These are phyloP conservation scores for Stachybotrys elegans DNA, from an alignment of 2,329 filamentous ascomycete genomes.

Conservation along the genomic window DNA sequence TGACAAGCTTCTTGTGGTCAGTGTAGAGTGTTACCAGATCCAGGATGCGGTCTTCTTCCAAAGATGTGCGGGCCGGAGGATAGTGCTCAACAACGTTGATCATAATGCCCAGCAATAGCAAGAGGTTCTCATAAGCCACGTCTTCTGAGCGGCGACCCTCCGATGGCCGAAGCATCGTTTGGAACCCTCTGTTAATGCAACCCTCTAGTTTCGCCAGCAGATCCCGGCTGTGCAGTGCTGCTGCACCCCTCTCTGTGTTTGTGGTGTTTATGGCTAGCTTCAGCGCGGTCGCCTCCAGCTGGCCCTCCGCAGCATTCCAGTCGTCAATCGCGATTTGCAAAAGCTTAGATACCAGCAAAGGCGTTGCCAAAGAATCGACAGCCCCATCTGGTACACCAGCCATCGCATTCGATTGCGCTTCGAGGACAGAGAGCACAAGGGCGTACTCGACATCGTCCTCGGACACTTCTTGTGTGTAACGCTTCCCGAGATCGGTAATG, in stretches of 20 bases:
- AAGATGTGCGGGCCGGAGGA: slow-evolving; percentile 47
- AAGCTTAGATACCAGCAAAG: slow-evolving; percentile 24
- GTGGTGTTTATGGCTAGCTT: slow-evolving; percentile 78
- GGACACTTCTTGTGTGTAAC: slow-evolving; percentile 12
- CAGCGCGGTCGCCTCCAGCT: slow-evolving; percentile 22
- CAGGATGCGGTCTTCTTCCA: slow-evolving; percentile 42
- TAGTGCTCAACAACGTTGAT: slow-evolving; percentile 87
- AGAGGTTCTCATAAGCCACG: slow-evolving; percentile 60
- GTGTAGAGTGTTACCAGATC: slow-evolving; percentile 61
- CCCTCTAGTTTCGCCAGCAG: slow-evolving; percentile 45
- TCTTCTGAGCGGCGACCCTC: slow-evolving; percentile 42
- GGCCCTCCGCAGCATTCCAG: slow-evolving; percentile 22
- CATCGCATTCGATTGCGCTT: slow-evolving; percentile 27
- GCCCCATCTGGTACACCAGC: too few relatives aligned
- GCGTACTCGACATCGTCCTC: slow-evolving; percentile 32
- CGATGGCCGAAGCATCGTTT: slow-evolving; percentile 40
- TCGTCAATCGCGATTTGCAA: slow-evolving; percentile 20
- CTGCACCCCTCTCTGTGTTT: slow-evolving; percentile 72
- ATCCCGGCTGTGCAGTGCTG: slow-evolving; percentile 59
- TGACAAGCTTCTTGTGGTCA: slow-evolving; percentile 58
- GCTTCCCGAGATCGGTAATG: slow-evolving; percentile 17
- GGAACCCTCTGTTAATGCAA: slow-evolving; percentile 48
- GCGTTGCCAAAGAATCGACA: too few relatives aligned
- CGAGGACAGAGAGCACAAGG: slow-evolving; percentile 35
- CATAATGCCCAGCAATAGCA: slow-evolving; percentile 74